Evolutionary conservation across 495 filamentous ascomycete genomes (phyloP), one percentile per base, ranked within the genome.

Genomic region (Eremomyces bilateralis): DNA sequence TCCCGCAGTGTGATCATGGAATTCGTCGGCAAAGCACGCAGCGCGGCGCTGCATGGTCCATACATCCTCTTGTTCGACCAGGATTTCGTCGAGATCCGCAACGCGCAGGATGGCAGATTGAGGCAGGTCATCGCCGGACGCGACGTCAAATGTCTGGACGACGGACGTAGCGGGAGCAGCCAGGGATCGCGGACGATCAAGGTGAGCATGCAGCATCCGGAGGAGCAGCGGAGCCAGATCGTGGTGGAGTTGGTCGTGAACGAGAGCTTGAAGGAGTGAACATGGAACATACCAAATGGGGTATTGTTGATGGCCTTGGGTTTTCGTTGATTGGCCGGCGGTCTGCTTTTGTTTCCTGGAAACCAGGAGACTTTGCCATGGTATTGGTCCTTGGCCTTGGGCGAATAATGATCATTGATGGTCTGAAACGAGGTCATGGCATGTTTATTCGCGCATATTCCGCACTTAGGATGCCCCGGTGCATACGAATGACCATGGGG

Each of bases 1-100:
- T 80, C 71, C 22, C 73, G 88, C 30, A 75, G 71, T 22, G 80
- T 95, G 37, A 79, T 99, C 38, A 90, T 95, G 80, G 81, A 94
- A 46, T 95, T 94, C 54, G 83, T 92, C 3, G 90, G 90, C 36
- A 80, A 75, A 44, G 79, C 81, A 16, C 73, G 76, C 49, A 73
- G 73, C 35, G 88, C 85, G 5, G 83, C 79, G 37, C 68, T 95
- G 50, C 80, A 83, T 30, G 53, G 53, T 2, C 37, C 48, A 6
- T 58, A 54, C 36, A 43, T 58, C 4, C 36, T 56, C 20, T 50
- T 59, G 13, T 84, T 92, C 44, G 82, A 90, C 52, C 63, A 65
- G 6, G 76, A 82, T 45, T 99, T 93, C 43, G 80, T 95, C 37
- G 88, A 99, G 52, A 79, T 99, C 10, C 67, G 88, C 35, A 95